Evolutionary conservation across 768 basidiomycete species (phyloP).

Genomic region (Lactifluus pinguis): DNA sequence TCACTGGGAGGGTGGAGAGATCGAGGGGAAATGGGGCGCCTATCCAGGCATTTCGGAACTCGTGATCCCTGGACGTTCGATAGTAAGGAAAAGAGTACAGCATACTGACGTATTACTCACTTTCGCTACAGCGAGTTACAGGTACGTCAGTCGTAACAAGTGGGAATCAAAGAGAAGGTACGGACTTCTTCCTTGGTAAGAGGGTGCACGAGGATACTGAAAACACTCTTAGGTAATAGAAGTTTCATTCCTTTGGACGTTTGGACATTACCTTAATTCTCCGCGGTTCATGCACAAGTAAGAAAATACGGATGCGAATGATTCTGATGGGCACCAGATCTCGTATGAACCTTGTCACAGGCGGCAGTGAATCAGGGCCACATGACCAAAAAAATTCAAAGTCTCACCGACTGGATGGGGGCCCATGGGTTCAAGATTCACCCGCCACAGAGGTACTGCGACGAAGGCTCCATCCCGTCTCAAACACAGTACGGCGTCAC

Average conservation of each 20-base stretch:
- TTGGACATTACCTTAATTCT: slow-evolving; percentile 45
- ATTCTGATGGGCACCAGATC: slow-evolving; percentile 70
- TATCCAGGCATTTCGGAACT: slow-evolving; percentile 62
- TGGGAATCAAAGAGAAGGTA: background rate
- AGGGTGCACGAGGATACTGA: slow-evolving; percentile 68
- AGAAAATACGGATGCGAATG: slow-evolving; percentile 68
- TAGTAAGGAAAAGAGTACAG: background rate
- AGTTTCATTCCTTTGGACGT: background rate
- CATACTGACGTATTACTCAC: slow-evolving; percentile 28
- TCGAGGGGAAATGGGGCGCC: slow-evolving; percentile 64
- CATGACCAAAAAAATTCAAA: background rate
- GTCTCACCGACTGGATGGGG: slow-evolving; percentile 67
- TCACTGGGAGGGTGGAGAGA: slow-evolving; percentile 44
- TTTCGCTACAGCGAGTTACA: slow-evolving; percentile 15
- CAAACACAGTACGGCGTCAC: slow-evolving; percentile 62
- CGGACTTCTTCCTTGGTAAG: slow-evolving; percentile 61
- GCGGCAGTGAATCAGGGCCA: background rate
- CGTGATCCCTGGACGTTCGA: slow-evolving; percentile 47
- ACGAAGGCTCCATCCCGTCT: slow-evolving; percentile 71
- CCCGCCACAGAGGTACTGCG: slow-evolving; percentile 65
- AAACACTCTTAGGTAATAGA: background rate
- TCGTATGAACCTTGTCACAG: slow-evolving; percentile 59
- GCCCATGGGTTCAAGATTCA: slow-evolving; percentile 59
- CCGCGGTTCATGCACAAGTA: slow-evolving; percentile 65
- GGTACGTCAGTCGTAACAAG: background rate